Evolutionary conservation across 2,329 filamentous ascomycete species (phyloP).

Genomic region (Fusarium sarcochroum): DNA sequence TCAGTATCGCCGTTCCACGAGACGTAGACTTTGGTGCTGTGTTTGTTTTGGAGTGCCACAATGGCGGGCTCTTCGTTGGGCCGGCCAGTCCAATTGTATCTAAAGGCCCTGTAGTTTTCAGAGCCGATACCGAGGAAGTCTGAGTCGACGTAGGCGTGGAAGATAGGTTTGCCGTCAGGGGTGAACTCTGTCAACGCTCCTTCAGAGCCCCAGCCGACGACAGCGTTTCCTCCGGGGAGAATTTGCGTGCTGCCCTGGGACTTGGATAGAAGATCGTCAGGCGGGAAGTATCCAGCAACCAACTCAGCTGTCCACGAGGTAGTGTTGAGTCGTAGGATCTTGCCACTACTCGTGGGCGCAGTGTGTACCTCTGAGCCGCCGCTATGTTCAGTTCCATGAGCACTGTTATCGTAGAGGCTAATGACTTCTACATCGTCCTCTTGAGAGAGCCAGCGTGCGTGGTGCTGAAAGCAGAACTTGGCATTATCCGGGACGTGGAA

Average conservation of each 20-base stretch:
- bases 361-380: no score
- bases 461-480: conserved; percentile 66
- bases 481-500: conserved; percentile 53
- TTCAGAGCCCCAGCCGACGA: conserved; percentile 71
- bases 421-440: no score
- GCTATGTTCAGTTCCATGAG: no score
- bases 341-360: no score
- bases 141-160: conserved; percentile 65
- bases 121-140: conserved; percentile 54
- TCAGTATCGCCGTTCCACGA: no score
- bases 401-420: no score
- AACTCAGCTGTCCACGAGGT: no score
- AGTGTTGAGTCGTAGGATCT: conserved; percentile 49
- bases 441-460: conserved; percentile 58
- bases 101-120: conserved; percentile 68
- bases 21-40: no score
- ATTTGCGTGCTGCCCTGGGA: conserved; percentile 67
- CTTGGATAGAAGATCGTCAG: conserved; percentile 63
- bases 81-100: conserved; percentile 66
- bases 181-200: conserved; percentile 64
- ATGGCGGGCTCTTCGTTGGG: conserved; percentile 52
- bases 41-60: conserved; percentile 17
- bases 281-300: conserved; percentile 58
- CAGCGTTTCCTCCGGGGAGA: conserved; percentile 62
- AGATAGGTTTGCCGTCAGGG: conserved; percentile 62